Percentiles rank a stretch among this genome's conserved stretches.
Conservation (phyloP, 148 eudicot genomes). For the Rheum nobile region DNA sequence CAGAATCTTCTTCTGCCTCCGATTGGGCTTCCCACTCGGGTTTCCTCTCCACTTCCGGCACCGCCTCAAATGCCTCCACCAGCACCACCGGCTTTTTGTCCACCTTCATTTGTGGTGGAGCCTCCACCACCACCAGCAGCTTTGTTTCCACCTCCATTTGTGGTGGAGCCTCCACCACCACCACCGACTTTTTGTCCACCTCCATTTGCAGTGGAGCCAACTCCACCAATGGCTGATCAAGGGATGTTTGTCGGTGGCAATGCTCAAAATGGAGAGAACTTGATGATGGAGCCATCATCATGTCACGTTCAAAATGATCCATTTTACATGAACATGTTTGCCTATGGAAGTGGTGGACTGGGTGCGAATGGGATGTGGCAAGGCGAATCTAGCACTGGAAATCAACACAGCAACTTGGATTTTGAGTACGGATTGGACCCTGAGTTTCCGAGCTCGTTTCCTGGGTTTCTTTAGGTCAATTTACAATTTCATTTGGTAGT, state of each 20-base stretch:
- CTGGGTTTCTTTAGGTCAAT: not conserved
- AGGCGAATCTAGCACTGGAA: not conserved
- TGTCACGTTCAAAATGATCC: not conserved
- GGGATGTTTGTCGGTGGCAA: not conserved
- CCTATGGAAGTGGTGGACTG: not conserved
- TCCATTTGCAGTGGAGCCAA: not conserved
- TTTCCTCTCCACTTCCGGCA: not conserved
- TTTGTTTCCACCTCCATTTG: not conserved
- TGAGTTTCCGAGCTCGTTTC: not conserved
- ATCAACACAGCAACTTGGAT: not conserved
- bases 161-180: not conserved
- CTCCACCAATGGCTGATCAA: not conserved
- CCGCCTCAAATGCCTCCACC: conserved; percentile 2
- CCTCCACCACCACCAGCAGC: not conserved
- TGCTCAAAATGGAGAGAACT: not conserved
- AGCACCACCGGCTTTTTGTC: not conserved
- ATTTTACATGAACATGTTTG: not conserved
- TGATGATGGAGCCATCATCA: not conserved
- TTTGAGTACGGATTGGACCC: not conserved
- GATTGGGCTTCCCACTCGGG: not conserved
- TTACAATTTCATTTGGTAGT: not conserved
- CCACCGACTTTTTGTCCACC: not conserved
- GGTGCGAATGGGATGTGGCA: not conserved
- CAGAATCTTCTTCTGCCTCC: conserved; percentile 12
- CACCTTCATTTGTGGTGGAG: not conserved